Evolutionary conservation across 2,329 filamentous ascomycete genomes (phyloP), one percentile per base, ranked within the genome.

Genomic region (Talaromyces sp.): DNA sequence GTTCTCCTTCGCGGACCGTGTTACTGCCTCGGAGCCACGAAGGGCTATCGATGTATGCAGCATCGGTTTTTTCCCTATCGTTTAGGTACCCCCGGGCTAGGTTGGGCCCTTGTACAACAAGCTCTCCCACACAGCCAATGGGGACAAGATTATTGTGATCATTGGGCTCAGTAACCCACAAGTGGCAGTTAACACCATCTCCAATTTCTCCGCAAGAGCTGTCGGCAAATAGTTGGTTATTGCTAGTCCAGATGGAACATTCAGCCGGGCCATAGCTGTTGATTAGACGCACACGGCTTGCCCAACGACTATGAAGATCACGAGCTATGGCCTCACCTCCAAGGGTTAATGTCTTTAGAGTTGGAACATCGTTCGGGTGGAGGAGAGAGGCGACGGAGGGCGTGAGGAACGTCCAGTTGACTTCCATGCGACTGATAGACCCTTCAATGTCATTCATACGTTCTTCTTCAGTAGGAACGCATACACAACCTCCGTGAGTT

Each of bases 371-470:
- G 10, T 67, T 63, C 0, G 73, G 74, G 7, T 69, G 63, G 4
- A 80, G 63, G 5, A 77, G 64, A 10, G 70, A 63, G 0, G 83
- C 83, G 14, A 87, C 76, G 0, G 82, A 75, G 0, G 83, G 80
- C 0, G 85, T 87, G 70, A 87, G 79, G 68, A 83, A 81, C 1
- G 77, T 80, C 78, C 77, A 80, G 34, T 77, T 82, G 50, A 81
- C 79, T 7, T 77, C 69, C 74, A 82, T 79, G 0, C 75, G 65
- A 5, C 76, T 74, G 47, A 85, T 81, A 0, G 75, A 76, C 0
- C 74, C 77, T 0, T 74, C 70, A 4, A 84, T 72, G 56, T 82
- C 76, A 47, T 75, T 72, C 1, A 76, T 64, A 28, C 78, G 69
- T 58, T 82, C 77, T 2, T 72, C 64, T 0, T 77, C 68, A 0